Percentiles rank a stretch among this genome's conserved stretches.
phyloP scores from a whole-genome alignment of 169 alveolate species.

The Toxoplasma gondii region DNA sequence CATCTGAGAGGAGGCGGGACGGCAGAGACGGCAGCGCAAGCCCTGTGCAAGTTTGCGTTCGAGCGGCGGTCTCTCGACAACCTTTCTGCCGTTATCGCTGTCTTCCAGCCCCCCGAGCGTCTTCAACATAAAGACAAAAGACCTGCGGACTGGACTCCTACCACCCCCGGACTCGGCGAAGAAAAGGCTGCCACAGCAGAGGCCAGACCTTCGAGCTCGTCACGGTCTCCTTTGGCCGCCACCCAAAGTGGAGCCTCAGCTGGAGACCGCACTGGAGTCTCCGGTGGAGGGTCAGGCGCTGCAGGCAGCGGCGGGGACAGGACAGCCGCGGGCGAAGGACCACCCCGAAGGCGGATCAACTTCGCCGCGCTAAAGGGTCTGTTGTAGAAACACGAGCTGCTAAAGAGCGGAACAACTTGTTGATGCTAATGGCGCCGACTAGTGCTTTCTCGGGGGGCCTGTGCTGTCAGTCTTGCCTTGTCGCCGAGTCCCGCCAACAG shows the following conservation, averaged over 20 bases:
- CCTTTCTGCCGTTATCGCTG: slow-evolving; percentile 76
- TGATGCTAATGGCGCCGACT: too few species aligned
- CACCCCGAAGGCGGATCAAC: not conserved
- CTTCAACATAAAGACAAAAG: not conserved
- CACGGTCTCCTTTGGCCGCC: not conserved
- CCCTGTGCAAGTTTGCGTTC: slow-evolving; percentile 74
- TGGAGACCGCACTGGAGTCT: not conserved
- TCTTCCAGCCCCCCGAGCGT: slow-evolving; percentile 73
- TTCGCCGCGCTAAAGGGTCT: not conserved
- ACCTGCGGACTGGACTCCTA: not conserved
- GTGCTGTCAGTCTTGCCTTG: too few species aligned
- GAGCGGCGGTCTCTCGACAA: slow-evolving; percentile 79
- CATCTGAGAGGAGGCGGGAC: slow-evolving; percentile 60
- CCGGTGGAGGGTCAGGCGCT: not conserved
- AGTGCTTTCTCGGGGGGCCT: too few species aligned
- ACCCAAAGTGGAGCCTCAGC: not conserved
- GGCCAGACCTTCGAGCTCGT: not conserved
- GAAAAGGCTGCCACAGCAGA: not conserved
- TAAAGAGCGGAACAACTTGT: not conserved
- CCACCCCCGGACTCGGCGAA: not conserved
- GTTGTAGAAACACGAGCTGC: not conserved
- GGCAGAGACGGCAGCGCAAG: slow-evolving; percentile 78
- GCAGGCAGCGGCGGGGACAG: not conserved
- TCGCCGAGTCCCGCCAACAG: too few species aligned
- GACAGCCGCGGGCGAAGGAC: not conserved